These are phyloP conservation scores for Pouteria glomerata DNA, from an alignment of 148 eudicot species.

Conservation along the genomic window DNA sequence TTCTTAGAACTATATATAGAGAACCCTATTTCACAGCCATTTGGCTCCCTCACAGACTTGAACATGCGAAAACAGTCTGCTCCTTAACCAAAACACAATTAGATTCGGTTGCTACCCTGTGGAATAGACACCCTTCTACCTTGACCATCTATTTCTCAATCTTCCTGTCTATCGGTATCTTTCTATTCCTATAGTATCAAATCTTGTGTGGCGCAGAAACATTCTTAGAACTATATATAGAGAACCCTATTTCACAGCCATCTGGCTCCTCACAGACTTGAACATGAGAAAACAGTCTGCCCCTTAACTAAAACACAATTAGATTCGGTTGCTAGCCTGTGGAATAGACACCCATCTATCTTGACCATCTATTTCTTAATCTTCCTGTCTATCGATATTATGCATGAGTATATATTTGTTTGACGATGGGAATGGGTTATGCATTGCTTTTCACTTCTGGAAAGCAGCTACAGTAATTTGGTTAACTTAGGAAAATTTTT, in stretches of 20 bases:
- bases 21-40: too few relatives aligned
- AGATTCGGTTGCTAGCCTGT: neutral
- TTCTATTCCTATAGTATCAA: too few relatives aligned
- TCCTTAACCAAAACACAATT: too few relatives aligned
- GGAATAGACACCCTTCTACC: too few relatives aligned
- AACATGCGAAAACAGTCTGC: too few relatives aligned
- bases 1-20: neutral
- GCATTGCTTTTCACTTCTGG: slow-evolving; percentile 5
- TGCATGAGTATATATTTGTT: neutral
- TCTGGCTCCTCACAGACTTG: too few relatives aligned
- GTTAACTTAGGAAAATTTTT: neutral
- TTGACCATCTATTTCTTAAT: neutral
- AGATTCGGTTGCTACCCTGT: too few relatives aligned
- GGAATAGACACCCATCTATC: neutral
- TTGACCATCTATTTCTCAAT: neutral
- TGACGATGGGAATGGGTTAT: neutral
- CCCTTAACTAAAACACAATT: too few relatives aligned
- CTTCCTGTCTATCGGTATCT: neutral
- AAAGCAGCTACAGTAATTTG: neutral
- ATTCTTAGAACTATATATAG: neutral
- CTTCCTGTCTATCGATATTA: neutral
- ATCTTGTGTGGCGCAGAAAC: too few relatives aligned
- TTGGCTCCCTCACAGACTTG: too few relatives aligned
- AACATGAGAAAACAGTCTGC: too few relatives aligned
- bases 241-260: too few relatives aligned